phyloP scores from a whole-genome alignment of 345 rosid species.

The Linum usitatissimum region DNA sequence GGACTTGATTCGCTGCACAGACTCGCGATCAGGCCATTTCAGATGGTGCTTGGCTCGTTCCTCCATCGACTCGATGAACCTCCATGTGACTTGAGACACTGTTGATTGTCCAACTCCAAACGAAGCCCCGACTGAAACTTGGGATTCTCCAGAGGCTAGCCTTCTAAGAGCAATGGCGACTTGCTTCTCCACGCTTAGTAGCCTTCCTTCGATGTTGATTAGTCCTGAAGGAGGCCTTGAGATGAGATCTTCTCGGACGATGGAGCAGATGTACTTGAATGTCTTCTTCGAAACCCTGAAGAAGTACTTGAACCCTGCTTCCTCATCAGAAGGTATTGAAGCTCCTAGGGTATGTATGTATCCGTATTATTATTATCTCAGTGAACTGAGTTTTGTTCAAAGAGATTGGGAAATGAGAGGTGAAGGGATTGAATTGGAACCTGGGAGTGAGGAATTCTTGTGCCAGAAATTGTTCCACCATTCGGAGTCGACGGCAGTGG shows the following conservation, averaged over 20 bases:
- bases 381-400: neutral
- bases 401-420: neutral
- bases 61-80: conserved; percentile 91
- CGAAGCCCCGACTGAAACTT: conserved; percentile 84
- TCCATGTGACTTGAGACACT: conserved; percentile 96
- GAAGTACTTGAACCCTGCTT: conserved; percentile 81
- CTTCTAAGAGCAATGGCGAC: conserved; percentile 85
- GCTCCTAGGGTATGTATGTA: conserved; percentile 21
- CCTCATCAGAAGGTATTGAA: conserved; percentile 46
- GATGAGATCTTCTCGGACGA: conserved; percentile 76
- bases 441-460: conserved; percentile 60
- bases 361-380: neutral
- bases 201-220: conserved; percentile 94
- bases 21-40: conserved; percentile 62
- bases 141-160: conserved; percentile 93
- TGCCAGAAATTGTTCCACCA: conserved; percentile 91
- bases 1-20: conserved; percentile 57
- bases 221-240: conserved; percentile 93
- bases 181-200: conserved; percentile 91
- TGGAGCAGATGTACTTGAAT: conserved; percentile 75
- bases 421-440: conserved; percentile 16
- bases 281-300: conserved; percentile 78
- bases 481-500: conserved; percentile 61
- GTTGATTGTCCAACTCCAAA: conserved; percentile 96
- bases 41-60: conserved; percentile 84